These are phyloP conservation scores for Penicillium manginii DNA, from an alignment of 495 filamentous ascomycete species.

Conservation along the genomic window DNA sequence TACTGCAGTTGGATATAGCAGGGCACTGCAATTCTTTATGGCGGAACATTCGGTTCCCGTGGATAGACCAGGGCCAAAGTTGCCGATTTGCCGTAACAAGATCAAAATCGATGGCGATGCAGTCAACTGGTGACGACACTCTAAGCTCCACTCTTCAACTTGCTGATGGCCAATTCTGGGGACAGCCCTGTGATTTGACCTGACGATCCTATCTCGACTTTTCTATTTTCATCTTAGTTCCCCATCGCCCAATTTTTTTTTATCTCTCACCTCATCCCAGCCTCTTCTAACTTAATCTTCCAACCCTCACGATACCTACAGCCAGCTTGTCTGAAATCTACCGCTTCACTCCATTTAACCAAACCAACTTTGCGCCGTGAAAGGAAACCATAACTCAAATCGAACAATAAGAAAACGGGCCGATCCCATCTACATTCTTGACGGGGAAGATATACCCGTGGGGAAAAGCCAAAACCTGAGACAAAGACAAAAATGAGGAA, in stretches of 20 bases:
- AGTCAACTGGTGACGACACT: background rate
- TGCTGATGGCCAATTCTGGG: background rate
- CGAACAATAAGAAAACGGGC: background rate
- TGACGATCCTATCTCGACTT: background rate
- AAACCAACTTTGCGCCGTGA: background rate
- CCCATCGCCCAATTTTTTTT: background rate
- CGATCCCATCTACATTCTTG: conserved; percentile 1
- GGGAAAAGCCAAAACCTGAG: conserved; percentile 2
- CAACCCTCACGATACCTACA: background rate
- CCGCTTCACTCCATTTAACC: no score
- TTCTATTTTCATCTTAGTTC: background rate
- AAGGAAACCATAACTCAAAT: background rate
- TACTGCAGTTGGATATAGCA: no score
- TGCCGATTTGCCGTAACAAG: no score
- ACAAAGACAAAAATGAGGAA: conserved; percentile 22
- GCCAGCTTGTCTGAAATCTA: no score
- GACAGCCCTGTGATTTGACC: conserved; percentile 12
- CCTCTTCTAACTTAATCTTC: background rate
- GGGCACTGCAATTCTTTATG: no score
- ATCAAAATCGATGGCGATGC: no score
- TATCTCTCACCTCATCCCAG: background rate
- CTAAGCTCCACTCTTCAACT: background rate
- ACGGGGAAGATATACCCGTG: background rate
- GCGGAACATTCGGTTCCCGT: no score
- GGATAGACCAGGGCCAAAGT: no score